Evolutionary conservation across 1,139 yeast species (phyloP).

Genomic region (Pichia sp.): DNA sequence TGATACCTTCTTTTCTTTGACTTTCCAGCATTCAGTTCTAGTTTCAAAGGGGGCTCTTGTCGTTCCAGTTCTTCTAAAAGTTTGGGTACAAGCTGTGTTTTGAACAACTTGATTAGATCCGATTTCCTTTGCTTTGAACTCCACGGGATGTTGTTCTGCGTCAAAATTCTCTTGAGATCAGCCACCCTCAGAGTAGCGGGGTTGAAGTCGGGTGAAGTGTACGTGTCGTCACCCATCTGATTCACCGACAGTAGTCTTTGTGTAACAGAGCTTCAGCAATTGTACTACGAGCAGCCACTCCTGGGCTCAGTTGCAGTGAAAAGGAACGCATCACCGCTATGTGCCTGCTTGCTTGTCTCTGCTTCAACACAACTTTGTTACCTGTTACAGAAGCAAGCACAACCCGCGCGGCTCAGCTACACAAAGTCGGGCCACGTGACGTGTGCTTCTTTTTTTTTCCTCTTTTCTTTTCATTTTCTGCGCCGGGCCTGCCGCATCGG

Average conservation of each 20-base stretch:
- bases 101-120: slow-evolving; percentile 13
- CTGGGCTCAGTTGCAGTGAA: too few species aligned
- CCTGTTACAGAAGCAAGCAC: not conserved
- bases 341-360: too few species aligned
- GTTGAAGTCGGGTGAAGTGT: slow-evolving; percentile 13
- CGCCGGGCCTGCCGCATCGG: too few species aligned
- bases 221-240: not conserved
- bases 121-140: slow-evolving; percentile 19
- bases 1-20: too few species aligned
- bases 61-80: slow-evolving; percentile 8
- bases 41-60: not conserved
- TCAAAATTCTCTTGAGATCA: slow-evolving; percentile 19
- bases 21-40: too few species aligned
- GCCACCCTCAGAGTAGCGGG: slow-evolving; percentile 21
- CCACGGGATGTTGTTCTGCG: slow-evolving; percentile 14
- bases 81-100: slow-evolving; percentile 13
- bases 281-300: too few species aligned
- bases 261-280: too few species aligned
- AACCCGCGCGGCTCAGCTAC: not conserved
- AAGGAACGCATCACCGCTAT: too few species aligned
- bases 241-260: not conserved
- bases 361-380: not conserved
- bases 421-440: not conserved
- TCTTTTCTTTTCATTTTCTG: too few species aligned
- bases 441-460: too few species aligned